Base-by-base conservation (phyloP, 1,284 basidiomycete species). In the Cerioporus squamosus region DNA sequence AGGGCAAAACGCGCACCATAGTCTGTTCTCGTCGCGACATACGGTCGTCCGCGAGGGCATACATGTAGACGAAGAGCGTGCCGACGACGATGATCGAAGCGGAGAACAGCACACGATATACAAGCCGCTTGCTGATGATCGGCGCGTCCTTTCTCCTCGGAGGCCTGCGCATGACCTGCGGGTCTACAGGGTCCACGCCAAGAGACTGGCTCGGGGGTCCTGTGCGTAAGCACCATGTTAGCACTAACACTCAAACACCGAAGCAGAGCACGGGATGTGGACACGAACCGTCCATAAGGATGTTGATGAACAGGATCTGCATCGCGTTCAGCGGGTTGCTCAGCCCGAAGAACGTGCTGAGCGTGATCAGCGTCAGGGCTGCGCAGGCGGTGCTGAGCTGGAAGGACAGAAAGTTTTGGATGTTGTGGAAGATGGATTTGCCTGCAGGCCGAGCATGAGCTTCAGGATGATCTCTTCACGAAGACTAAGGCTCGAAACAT, bases 281-380 rank as follows among this genome's bases (percentile, higher is more conserved):
- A 15, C 45, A 59, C 87, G 49, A 59, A 88, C 95, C 97, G 68
- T 98, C 96, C 96, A 98, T 98, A 51, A 98, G 84, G 71, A 98
- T 98, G 76, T 98, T 98, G 74, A 98, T 98, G 74, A 98, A 98
- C 23, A 99, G 79, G 67, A 99, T 98, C 75, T 98, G 96, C 95
- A 98, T 98, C 3, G 97, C 90, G 72, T 99, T 99, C 63, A 99
- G 81, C 15, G 96, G 97, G 70, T 97, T 95, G 66, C 88, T 90
- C 49, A 98, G 79, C 17, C 91, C 87, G 65, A 98, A 86, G 70
- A 95, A 81, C 15, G 96, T 98, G 69, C 92, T 95, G 51, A 98
- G 81, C 4, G 95, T 96, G 75, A 99, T 98, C 62, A 98, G 81
- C n/a, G 91, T 88, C 59, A 99, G 79, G 2, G 96, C 96, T 12